Evolutionary conservation across 352 stramenopile genomes (phyloP).

Genomic region (Phytophthora syringae): DNA sequence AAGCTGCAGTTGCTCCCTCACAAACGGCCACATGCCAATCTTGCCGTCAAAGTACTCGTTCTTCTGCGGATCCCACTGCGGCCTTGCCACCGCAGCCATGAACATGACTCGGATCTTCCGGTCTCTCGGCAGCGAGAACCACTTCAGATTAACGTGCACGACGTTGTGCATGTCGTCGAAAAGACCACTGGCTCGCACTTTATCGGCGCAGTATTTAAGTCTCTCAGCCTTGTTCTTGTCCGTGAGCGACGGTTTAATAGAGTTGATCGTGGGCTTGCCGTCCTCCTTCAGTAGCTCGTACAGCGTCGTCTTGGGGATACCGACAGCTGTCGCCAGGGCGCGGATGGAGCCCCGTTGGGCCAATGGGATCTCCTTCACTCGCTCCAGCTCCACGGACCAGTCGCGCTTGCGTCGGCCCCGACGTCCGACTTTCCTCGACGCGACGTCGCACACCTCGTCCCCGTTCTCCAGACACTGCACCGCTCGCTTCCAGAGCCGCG

Average conservation of each 20-base stretch:
- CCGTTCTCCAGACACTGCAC: constrained; percentile 47
- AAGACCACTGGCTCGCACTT: constrained; percentile 41
- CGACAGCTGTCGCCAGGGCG: constrained; percentile 43
- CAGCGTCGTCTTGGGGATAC: constrained; percentile 55
- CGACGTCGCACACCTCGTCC: constrained; percentile 46
- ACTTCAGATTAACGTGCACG: constrained; percentile 58
- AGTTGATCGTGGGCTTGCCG: constrained; percentile 37
- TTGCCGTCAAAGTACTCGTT: constrained; percentile 50
- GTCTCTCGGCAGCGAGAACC: constrained; percentile 44
- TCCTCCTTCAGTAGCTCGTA: constrained; percentile 51
- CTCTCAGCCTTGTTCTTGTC: constrained; percentile 51
- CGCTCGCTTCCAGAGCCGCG: constrained; percentile 50
- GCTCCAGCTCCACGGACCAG: constrained; percentile 50
- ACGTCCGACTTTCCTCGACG: constrained; percentile 49
- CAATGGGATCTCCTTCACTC: constrained; percentile 50
- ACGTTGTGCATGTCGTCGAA: constrained; percentile 56
- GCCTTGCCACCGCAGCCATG: constrained; percentile 46
- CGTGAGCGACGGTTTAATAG: constrained; percentile 51
- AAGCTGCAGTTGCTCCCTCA: constrained; percentile 24
- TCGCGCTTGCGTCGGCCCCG: constrained; percentile 50
- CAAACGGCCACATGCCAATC: constrained; percentile 53
- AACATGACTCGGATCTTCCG: constrained; percentile 56
- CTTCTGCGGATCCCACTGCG: constrained; percentile 46
- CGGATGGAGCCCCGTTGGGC: constrained; percentile 46
- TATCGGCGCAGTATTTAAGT: constrained; percentile 41